phyloP scores from a whole-genome alignment of 352 stramenopile species.

The Phytophthora tubulina region DNA sequence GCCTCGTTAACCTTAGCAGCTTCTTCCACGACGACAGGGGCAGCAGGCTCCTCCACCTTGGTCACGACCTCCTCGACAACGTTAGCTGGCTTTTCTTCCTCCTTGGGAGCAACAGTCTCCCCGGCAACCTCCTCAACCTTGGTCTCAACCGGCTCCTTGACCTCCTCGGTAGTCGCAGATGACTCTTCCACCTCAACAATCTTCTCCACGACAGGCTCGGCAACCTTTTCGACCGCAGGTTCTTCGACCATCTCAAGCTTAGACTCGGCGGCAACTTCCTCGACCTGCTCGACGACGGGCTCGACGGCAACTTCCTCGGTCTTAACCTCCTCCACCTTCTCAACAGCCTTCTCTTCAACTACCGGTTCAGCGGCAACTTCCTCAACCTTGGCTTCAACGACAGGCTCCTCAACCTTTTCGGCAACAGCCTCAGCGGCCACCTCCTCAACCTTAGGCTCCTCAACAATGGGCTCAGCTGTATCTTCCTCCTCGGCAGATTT shows the following conservation, averaged over 20 bases:
- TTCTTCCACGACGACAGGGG: conserved; percentile 4
- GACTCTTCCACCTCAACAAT: conserved; percentile 17
- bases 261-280: background rate
- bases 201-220: conserved; percentile 11
- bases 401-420: background rate
- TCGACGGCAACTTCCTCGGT: conserved; percentile 3
- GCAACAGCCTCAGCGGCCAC: background rate
- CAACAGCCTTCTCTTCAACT: background rate
- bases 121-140: background rate
- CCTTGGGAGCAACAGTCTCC: conserved; percentile 1
- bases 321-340: background rate
- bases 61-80: conserved; percentile 7
- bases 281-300: background rate
- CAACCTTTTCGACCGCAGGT: background rate
- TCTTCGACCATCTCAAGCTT: background rate
- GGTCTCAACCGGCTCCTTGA: conserved; percentile 10
- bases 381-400: conserved; percentile 1
- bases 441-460: background rate
- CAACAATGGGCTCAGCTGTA: background rate
- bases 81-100: background rate
- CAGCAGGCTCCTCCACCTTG: conserved; percentile 14
- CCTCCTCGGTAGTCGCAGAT: conserved; percentile 17
- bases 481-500: background rate
- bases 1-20: background rate
- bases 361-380: background rate